phyloP scores from a whole-genome alignment of 2,329 filamentous ascomycete species.

The Tolypocladium tropicale region DNA sequence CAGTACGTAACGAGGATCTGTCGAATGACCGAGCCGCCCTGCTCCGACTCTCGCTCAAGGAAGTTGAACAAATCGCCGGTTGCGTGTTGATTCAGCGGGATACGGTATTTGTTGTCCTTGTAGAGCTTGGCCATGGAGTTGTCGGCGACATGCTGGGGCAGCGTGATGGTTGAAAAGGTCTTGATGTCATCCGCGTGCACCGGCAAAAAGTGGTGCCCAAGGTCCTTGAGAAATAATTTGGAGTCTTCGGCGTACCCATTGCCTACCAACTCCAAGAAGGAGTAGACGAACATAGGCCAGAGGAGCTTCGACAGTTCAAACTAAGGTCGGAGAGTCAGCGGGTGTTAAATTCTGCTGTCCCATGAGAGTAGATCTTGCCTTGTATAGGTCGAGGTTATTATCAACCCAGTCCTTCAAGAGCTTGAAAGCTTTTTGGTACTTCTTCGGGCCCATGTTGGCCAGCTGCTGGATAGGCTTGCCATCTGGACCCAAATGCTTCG shows the following conservation, averaged over 20 bases:
- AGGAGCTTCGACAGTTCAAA: slow-evolving; percentile 80
- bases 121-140: slow-evolving; percentile 76
- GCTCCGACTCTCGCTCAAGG: slow-evolving; percentile 74
- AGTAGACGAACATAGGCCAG: slow-evolving; percentile 93
- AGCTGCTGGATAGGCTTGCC: slow-evolving; percentile 63
- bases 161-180: slow-evolving; percentile 59
- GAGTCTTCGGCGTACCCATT: slow-evolving; percentile 64
- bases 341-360: no score
- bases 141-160: slow-evolving; percentile 68
- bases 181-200: slow-evolving; percentile 75
- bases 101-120: slow-evolving; percentile 73
- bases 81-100: slow-evolving; percentile 80
- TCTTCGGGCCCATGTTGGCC: slow-evolving; percentile 63
- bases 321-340: slow-evolving; percentile 25
- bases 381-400: slow-evolving; percentile 88
- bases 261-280: slow-evolving; percentile 68
- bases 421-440: slow-evolving; percentile 66
- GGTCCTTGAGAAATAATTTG: slow-evolving; percentile 60
- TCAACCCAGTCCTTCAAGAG: slow-evolving; percentile 77
- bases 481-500: slow-evolving; percentile 69
- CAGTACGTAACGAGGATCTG: slow-evolving; percentile 57
- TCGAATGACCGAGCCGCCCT: slow-evolving; percentile 69
- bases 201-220: slow-evolving; percentile 60
- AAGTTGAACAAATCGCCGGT: slow-evolving; percentile 79
- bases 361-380: slow-evolving; percentile 39